These are phyloP conservation scores for Orbilia oligospora DNA, from an alignment of 2,329 filamentous ascomycete genomes.

Conservation along the genomic window DNA sequence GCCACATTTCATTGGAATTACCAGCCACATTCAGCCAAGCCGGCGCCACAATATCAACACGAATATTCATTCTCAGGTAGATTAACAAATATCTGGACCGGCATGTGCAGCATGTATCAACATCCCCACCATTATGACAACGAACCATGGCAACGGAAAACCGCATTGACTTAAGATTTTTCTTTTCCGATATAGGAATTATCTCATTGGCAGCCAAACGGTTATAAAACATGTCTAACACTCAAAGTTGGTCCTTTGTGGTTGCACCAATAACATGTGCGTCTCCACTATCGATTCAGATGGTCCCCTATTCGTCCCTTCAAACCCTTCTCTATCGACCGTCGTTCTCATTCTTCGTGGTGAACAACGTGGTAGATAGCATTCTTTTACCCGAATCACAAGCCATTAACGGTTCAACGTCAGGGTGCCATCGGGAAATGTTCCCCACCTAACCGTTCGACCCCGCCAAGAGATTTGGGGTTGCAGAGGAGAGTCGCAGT, in stretches of 20 bases:
- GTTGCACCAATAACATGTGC: constrained; percentile 20
- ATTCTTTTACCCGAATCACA: constrained; percentile 33
- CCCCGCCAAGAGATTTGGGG: constrained; percentile 46
- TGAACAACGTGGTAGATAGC: constrained; percentile 34
- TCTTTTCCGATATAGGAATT: constrained; percentile 12
- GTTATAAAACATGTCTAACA: constrained; percentile 24
- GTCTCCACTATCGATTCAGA: constrained; percentile 14
- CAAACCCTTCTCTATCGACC: constrained; percentile 11
- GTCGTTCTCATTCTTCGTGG: constrained; percentile 11
- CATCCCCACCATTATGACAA: constrained; percentile 4
- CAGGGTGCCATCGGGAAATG: constrained; percentile 23
- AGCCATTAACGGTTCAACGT: constrained; percentile 13
- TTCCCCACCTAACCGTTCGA: constrained; percentile 18
- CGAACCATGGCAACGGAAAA: constrained; percentile 25
- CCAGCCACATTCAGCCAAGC: constrained; percentile 7
- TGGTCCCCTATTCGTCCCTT: constrained; percentile 36
- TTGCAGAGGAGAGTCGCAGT: constrained; percentile 53
- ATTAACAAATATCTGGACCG: background rate
- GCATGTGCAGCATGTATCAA: constrained; percentile 5
- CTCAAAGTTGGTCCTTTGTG: background rate
- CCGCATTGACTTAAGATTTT: constrained; percentile 16
- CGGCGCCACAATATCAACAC: constrained; percentile 11
- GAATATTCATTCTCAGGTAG: background rate
- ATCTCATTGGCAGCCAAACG: constrained; percentile 6
- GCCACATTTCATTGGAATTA: background rate